Evolutionary conservation across 768 basidiomycete species (phyloP).

Genomic region (Termitomyces sp.): DNA sequence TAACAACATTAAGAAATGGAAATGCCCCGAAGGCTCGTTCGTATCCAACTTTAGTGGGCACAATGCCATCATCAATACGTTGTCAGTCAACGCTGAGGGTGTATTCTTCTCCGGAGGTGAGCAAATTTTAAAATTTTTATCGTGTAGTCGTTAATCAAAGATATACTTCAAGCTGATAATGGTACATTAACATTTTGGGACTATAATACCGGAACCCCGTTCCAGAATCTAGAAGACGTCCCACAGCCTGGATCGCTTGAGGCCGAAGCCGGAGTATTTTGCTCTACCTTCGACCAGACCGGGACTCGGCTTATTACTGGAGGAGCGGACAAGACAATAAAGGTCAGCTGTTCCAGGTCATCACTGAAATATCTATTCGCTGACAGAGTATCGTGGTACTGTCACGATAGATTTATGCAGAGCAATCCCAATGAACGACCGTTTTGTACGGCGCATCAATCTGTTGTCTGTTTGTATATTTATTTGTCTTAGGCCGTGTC

Average conservation of each 20-base stretch:
- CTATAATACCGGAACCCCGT: constrained; percentile 88
- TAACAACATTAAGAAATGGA: constrained; percentile 99
- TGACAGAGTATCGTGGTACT: not conserved
- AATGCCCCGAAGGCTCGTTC: constrained; percentile 92
- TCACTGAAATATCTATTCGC: not conserved
- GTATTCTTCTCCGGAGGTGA: constrained; percentile 95
- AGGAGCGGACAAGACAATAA: constrained; percentile 98
- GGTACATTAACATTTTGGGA: constrained; percentile 93
- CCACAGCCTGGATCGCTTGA: constrained; percentile 98
- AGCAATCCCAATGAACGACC: constrained; percentile 48
- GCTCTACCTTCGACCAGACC: constrained; percentile 94
- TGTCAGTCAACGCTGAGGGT: constrained; percentile 91
- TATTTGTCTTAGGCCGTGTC: not conserved
- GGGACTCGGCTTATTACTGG: constrained; percentile 94
- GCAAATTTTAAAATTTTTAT: constrained; percentile 16
- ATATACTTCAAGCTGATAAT: constrained; percentile 66
- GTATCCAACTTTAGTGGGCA: constrained; percentile 97
- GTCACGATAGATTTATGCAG: constrained; percentile 51
- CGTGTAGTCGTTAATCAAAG: not conserved
- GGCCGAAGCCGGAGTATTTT: constrained; percentile 95
- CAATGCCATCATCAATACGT: constrained; percentile 95
- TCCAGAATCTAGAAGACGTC: constrained; percentile 90
- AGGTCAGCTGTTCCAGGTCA: constrained; percentile 43
- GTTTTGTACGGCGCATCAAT: not conserved
- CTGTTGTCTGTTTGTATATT: not conserved